Evolutionary conservation across 805 yeast genomes (phyloP).

Genomic region (Grigorovia yakushimaensis): DNA sequence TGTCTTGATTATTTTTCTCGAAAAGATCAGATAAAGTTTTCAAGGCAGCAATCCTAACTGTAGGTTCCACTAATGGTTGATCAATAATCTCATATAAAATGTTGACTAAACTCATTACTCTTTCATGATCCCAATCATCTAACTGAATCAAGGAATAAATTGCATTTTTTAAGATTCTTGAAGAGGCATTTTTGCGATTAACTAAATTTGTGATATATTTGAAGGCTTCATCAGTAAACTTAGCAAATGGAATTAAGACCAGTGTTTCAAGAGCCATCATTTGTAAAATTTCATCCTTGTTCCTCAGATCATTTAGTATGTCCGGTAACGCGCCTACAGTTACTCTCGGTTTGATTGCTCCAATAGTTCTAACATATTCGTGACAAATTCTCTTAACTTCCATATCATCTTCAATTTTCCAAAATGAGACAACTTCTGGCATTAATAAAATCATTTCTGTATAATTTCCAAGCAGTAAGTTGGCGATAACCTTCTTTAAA

Average conservation of each 20-base stretch:
- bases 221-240: slow-evolving; percentile 40
- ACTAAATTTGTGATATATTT: slow-evolving; percentile 30
- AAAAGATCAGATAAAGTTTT: slow-evolving; percentile 58
- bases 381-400: slow-evolving; percentile 67
- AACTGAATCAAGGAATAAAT: slow-evolving; percentile 59
- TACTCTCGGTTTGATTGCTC: slow-evolving; percentile 45
- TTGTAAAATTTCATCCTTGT: slow-evolving; percentile 39
- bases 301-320: slow-evolving; percentile 43
- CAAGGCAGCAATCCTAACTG: slow-evolving; percentile 63
- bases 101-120: slow-evolving; percentile 40
- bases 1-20: slow-evolving; percentile 31
- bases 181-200: slow-evolving; percentile 35
- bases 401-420: slow-evolving; percentile 48
- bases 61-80: slow-evolving; percentile 43
- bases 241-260: slow-evolving; percentile 46
- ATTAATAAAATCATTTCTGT: slow-evolving; percentile 60
- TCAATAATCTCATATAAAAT: slow-evolving; percentile 19
- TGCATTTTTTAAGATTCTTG: slow-evolving; percentile 59
- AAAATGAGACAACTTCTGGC: slow-evolving; percentile 50
- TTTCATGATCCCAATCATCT: slow-evolving; percentile 43
- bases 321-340: slow-evolving; percentile 47
- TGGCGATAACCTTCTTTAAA: slow-evolving; percentile 69
- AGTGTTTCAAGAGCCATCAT: slow-evolving; percentile 57
- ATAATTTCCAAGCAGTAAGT: slow-evolving; percentile 66
- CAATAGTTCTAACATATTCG: slow-evolving; percentile 54